A percentile compares a stretch with the other conserved stretches of the same genome.
These are phyloP conservation scores for Solanum phureja DNA, from an alignment of 257 asterid species.

Conservation along the genomic window DNA sequence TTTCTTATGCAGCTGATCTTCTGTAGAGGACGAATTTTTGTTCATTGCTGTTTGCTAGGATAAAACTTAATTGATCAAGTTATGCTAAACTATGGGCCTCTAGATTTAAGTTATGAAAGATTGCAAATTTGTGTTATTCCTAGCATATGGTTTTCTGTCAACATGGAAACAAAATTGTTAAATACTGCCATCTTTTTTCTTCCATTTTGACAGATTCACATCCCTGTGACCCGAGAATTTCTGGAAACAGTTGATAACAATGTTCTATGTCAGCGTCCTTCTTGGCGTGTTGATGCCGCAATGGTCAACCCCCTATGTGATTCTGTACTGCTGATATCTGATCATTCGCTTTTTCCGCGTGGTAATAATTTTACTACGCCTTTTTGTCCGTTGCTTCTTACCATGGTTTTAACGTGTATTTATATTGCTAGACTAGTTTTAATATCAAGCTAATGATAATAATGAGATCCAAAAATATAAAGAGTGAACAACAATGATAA, in stretches of 20 bases:
- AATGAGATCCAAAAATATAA: neutral
- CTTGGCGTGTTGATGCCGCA: conserved; percentile 84
- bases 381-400: neutral
- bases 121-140: neutral
- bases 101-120: neutral
- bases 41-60: neutral
- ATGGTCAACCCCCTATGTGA: conserved; percentile 58
- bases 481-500: neutral
- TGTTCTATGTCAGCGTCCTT: conserved; percentile 71
- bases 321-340: conserved; percentile 73
- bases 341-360: conserved; percentile 78
- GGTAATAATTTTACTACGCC: conserved; percentile 24
- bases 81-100: neutral
- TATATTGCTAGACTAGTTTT: neutral
- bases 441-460: neutral
- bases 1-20: neutral
- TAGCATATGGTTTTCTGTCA: neutral
- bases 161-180: neutral
- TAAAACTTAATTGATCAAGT: neutral
- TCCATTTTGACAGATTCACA: conserved; percentile 34
- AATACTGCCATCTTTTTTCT: neutral
- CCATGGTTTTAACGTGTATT: neutral
- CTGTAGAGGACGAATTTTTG: neutral
- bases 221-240: conserved; percentile 68
- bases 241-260: conserved; percentile 76